Base-by-base conservation (phyloP, 768 basidiomycete genomes). In the Hygrophorus russula region DNA sequence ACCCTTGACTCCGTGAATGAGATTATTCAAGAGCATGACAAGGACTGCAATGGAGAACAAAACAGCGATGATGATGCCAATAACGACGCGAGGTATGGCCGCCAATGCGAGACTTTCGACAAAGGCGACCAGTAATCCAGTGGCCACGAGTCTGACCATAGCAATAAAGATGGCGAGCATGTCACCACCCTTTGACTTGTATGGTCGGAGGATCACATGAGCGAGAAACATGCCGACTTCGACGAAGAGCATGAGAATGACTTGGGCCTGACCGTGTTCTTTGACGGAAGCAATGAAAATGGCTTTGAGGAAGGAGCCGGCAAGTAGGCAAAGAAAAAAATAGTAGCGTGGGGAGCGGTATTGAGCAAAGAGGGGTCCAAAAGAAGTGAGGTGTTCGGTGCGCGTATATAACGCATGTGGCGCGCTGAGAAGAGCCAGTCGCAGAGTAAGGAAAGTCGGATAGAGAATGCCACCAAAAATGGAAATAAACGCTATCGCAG, bases 61-160 rank as follows among this genome's bases (percentile, higher is more conserved):
- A 27, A 83, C 74, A 10, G 80, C 76, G 31, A 77, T 69, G 48
- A 89, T 71, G 45, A 85, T 70, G 15, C 89, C 90, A 44, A 96
- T 80, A 28, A 74, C 80, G 1, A 86, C 82, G 14, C 90, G 76
- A 1, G 85, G 80, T 51, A 94, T 94, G 32, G 90, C 69, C 13
- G 68, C 62, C 28, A 92, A 70, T 5, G 67, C 59, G 18, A 91
- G 55, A 7, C 60, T 64, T 49, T 85, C 71, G 37, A 89, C 63
- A 59, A 92, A 96, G 0, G 86, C 76, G 48, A 94, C 72, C 65
- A 86, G 64, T 15, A 90, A 57, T 5, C 77, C 82, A 19, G 80
- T 78, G 44, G 76, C 80, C 9, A 80, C 65, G 6, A 93, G 62
- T 19, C 90, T 73, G 9, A 78, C 71, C 50, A 83, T 65, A 32